Conservation (phyloP, 1,284 basidiomycete genomes). For the Thecaphora frezii region DNA sequence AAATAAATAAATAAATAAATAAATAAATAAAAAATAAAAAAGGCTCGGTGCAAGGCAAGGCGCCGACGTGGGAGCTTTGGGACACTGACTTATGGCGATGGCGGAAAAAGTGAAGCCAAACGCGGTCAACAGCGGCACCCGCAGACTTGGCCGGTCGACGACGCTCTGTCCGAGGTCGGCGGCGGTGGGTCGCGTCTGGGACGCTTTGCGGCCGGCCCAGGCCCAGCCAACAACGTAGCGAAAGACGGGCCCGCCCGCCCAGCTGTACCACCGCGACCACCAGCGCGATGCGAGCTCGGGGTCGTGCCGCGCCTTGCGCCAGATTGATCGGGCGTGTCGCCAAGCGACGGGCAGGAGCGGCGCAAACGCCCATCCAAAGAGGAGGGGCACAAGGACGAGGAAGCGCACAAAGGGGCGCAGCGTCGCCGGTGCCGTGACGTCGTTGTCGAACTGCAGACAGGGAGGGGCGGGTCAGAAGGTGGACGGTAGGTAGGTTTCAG, state of each 20-base stretch:
- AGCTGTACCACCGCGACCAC: slow-evolving; percentile 24
- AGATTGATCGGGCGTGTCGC: slow-evolving; percentile 2
- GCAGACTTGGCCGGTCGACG: not conserved
- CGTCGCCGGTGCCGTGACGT: slow-evolving; percentile 16
- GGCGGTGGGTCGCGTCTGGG: too few relatives aligned
- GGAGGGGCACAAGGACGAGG: slow-evolving; percentile 15
- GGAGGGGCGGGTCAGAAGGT: too few relatives aligned
- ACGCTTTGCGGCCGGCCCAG: not conserved
- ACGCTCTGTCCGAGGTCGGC: too few relatives aligned
- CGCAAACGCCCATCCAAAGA: slow-evolving; percentile 8
- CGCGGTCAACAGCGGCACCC: not conserved
- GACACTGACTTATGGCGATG: slow-evolving; percentile 3
- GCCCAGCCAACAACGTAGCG: slow-evolving; percentile 17
- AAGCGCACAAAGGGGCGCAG: slow-evolving; percentile 15
- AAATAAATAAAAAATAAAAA: slow-evolving; percentile 1
- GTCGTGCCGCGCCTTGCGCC: slow-evolving; percentile 3
- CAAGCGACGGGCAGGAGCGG: slow-evolving; percentile 15
- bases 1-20: slow-evolving; percentile 6
- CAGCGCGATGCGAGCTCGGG: slow-evolving; percentile 1
- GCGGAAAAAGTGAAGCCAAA: not conserved
- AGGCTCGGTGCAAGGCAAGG: slow-evolving; percentile 5
- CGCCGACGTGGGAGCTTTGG: not conserved
- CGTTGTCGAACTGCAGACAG: slow-evolving; percentile 28
- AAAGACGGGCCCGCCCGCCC: slow-evolving; percentile 24
- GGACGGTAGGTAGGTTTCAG: too few relatives aligned